Evolutionary conservation across 352 stramenopile species (phyloP).

Genomic region (Pythium aphanidermatum): DNA sequence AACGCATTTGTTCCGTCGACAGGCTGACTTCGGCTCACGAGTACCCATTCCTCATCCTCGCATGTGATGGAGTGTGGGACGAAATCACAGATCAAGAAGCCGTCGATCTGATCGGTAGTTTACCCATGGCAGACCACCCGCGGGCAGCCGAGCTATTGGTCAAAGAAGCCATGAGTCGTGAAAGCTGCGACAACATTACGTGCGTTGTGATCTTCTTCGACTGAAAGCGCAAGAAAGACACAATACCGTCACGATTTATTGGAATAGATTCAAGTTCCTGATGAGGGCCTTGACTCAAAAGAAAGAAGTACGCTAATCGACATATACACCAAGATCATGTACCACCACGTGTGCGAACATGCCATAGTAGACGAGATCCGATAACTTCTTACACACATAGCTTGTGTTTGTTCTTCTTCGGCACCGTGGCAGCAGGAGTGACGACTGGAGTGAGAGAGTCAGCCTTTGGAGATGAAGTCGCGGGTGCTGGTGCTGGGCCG

Average conservation of each 20-base stretch:
- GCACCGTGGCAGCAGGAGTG: conserved; percentile 4
- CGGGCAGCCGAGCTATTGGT: conserved; percentile 52
- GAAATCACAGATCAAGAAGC: conserved; percentile 66
- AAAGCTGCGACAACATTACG: conserved; percentile 75
- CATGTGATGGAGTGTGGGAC: conserved; percentile 81
- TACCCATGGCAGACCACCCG: conserved; percentile 29
- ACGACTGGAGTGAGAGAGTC: neutral
- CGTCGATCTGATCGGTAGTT: conserved; percentile 46
- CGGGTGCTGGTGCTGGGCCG: neutral
- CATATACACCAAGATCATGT: no score
- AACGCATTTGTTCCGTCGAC: neutral
- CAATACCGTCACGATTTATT: neutral
- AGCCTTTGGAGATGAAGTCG: neutral
- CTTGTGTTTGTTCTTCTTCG: conserved; percentile 8
- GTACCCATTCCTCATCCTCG: conserved; percentile 65
- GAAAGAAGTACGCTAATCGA: neutral
- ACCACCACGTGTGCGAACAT: no score
- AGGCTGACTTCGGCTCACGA: conserved; percentile 41
- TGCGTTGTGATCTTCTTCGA: conserved; percentile 67
- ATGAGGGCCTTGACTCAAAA: no score
- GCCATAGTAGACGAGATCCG: no score
- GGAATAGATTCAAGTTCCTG: neutral
- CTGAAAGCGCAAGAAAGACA: conserved; percentile 10
- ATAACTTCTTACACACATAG: conserved; percentile 17
- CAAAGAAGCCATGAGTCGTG: conserved; percentile 38